Base-by-base conservation (phyloP, 2,329 filamentous ascomycete species). In the Calonectria henricotiae region DNA sequence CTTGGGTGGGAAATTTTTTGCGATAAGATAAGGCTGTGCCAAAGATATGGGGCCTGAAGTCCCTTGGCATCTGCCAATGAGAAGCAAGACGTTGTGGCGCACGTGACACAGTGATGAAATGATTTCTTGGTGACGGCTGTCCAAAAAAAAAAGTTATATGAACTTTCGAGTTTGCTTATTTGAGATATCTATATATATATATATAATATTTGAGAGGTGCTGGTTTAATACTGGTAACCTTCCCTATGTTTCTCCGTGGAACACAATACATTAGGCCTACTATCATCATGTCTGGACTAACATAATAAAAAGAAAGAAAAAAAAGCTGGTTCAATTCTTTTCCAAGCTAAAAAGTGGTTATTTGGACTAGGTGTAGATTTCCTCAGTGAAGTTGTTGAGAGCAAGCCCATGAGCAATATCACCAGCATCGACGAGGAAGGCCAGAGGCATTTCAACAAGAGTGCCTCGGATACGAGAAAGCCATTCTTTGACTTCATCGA, bases 401-500 rank as follows among this genome's bases (percentile, higher is more conserved):
- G 88, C 87, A 77, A 97, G 77, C 0, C 95, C 94, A 75, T 94
- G 90, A 4, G 95, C 96, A 81, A 98, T 91, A 80, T 98, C 95
- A 77, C 94, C 89, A 9, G 90, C 89, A 39, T 95, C 93, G 77
- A 92, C 92, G 80, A 98, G 85, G 85, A 98, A 98, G 74, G 94
- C 86, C 75, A 98, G 85, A 32, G 95, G 94, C 95, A 98, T 98
- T 86, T 98, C 94, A 8, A 98, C 92, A 54, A 95, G 82, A 9
- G 88, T 93, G 2, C 93, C 93, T 70, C 90, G 88, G 44, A 95
- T 86, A 65, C 89, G 86, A 66, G 87, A 86, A 65, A 95, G 83
- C 83, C 90, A 88, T 62, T 92, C 89, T 84, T 94, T 95, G 69
- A 95, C 86, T 80, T 93, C 91, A n/a, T 85, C 85, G 51, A 92